Evolutionary conservation across 345 rosid genomes (phyloP).

Genomic region (Toxicodendron radicans): DNA sequence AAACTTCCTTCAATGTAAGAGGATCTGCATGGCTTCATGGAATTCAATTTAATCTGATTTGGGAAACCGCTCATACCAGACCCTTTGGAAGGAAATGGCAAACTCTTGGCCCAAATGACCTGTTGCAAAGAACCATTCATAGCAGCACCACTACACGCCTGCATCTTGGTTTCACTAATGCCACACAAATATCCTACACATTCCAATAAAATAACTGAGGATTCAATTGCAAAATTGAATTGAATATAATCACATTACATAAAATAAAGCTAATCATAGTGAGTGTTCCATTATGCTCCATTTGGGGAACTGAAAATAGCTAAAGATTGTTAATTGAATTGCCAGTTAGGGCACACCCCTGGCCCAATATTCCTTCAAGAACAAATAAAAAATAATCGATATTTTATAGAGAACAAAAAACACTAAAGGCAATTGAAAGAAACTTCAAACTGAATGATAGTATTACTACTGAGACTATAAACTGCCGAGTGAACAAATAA

Average conservation of each 20-base stretch:
- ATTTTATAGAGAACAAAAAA: too few relatives aligned
- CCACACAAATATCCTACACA: conserved; percentile 14
- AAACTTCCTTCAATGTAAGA: conserved; percentile 47
- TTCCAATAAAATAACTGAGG: neutral
- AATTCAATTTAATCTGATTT: conserved; percentile 40
- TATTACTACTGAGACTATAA: too few relatives aligned
- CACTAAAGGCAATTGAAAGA: too few relatives aligned
- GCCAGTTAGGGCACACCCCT: too few relatives aligned
- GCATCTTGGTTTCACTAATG: conserved; percentile 33
- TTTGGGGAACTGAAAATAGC: too few relatives aligned
- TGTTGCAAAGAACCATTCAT: conserved; percentile 63
- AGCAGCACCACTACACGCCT: conserved; percentile 54
- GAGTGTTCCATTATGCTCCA: too few relatives aligned
- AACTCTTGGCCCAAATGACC: conserved; percentile 40
- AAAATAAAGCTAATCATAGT: too few relatives aligned
- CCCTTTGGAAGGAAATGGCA: conserved; percentile 31
- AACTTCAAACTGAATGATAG: too few relatives aligned
- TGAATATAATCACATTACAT: neutral
- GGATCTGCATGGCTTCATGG: conserved; percentile 39
- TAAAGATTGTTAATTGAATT: too few relatives aligned
- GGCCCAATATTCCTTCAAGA: too few relatives aligned
- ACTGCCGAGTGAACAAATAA: too few relatives aligned
- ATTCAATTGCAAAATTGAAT: neutral
- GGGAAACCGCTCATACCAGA: conserved; percentile 36
- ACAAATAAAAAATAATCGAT: too few relatives aligned